Evolutionary conservation across 306 rosid genomes (phyloP), one percentile per base, ranked within the genome.

Genomic region (Cicer bijugum): DNA sequence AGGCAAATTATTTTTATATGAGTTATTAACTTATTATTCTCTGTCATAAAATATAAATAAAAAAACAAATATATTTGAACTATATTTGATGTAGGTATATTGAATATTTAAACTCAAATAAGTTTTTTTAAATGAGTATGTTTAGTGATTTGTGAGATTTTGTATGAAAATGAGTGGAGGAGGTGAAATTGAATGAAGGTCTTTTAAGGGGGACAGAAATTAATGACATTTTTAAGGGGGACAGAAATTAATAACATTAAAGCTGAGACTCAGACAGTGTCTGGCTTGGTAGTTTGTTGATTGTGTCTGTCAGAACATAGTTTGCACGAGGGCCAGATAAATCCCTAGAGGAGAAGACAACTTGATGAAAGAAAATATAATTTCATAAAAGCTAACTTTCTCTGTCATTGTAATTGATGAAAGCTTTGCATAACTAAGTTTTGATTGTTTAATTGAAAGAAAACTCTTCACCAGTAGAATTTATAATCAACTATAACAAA

Each of bases 241-340:
- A 68, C 59, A 82, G 67, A 6, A 67, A 72, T 56, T 44, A 69
- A 52, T 10, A 77, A 2, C 62, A 16, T 42, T 4, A 58, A 62
- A 72, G 15, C 45, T 42, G 9, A 68, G 67, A 74, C 71, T 11
- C 42, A 17, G 82, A 85, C 84, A 75, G 9, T 59, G 75, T 59
- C 74, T 64, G 74, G 71, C 74, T 64, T 71, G 71, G 81, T 60
- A 47, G 61, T 64, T 72, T 57, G 74, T 70, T 69, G 51, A 71
- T 80, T 69, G 50, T 72, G 42, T 45, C 47, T 75, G 38, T 45
- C 75, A 5, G 50, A 68, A 39, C 69, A 68, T 12, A 51, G 63
- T 72, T 50, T 66, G 71, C 42, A n/a, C 28, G 8, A 47, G 57
- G 51, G 51, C 66, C 16, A 64, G 48, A 58, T 35, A 79, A 67